A percentile compares a stretch with the other conserved stretches of the same genome.
Evolutionary conservation across 345 rosid species (phyloP).

Genomic region (Sonneratia caseolaris): DNA sequence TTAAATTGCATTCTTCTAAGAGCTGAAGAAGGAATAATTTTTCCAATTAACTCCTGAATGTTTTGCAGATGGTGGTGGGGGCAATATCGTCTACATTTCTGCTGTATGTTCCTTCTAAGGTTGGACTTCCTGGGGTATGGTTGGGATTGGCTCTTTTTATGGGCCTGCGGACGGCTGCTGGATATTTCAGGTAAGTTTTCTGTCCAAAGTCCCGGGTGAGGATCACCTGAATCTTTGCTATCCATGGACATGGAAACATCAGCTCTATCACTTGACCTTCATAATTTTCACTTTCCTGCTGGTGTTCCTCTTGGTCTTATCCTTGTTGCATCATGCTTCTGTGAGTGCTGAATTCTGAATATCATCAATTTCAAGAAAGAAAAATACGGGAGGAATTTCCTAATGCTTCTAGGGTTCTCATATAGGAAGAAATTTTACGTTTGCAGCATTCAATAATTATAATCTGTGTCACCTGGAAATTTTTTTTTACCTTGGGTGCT

Average conservation of each 20-base stretch:
- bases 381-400: too few relatives aligned
- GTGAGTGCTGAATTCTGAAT: too few relatives aligned
- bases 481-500: background rate
- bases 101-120: slow-evolving; percentile 39
- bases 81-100: slow-evolving; percentile 55
- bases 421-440: background rate
- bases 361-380: too few relatives aligned
- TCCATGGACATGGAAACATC: background rate
- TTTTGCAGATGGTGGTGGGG: slow-evolving; percentile 60
- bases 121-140: slow-evolving; percentile 89
- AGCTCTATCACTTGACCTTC: background rate
- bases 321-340: too few relatives aligned
- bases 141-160: slow-evolving; percentile 76
- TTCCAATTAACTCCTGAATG: background rate
- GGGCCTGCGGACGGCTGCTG: slow-evolving; percentile 74
- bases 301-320: background rate
- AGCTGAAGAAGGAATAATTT: background rate
- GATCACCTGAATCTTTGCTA: background rate
- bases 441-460: background rate
- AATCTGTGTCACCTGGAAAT: background rate
- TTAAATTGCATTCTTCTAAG: background rate
- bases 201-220: background rate
- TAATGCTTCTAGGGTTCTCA: too few relatives aligned
- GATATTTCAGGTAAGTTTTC: slow-evolving; percentile 49
- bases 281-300: background rate